These are phyloP conservation scores for Eucalyptus leucophloia DNA, from an alignment of 345 rosid species.

Conservation along the genomic window DNA sequence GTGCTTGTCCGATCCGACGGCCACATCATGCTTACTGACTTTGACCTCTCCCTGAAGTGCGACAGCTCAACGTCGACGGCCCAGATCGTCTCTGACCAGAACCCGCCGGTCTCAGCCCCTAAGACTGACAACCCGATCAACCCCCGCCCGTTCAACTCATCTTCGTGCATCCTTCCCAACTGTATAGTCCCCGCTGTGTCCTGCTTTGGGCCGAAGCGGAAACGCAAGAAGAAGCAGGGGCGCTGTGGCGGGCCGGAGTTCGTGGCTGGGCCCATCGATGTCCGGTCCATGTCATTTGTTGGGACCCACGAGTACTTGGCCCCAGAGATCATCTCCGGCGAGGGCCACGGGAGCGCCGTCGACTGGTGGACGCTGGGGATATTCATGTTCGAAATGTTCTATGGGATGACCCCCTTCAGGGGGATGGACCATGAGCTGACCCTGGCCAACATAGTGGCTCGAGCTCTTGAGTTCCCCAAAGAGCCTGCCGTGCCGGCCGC, in stretches of 20 bases:
- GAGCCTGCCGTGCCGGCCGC: constrained; percentile 46
- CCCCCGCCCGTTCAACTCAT: constrained; percentile 38
- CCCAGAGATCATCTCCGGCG: constrained; percentile 84
- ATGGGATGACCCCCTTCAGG: constrained; percentile 69
- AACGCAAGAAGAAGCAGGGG: constrained; percentile 49
- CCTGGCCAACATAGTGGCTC: constrained; percentile 80
- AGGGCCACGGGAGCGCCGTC: constrained; percentile 83
- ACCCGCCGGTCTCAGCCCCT: constrained; percentile 7
- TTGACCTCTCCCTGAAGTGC: constrained; percentile 82
- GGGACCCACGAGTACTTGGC: constrained; percentile 95
- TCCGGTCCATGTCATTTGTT: constrained; percentile 86
- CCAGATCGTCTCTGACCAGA: constrained; percentile 33
- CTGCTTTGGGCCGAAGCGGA: constrained; percentile 65
- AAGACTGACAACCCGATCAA: constrained; percentile 13
- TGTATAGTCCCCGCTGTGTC: constrained; percentile 88
- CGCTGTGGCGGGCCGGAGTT: constrained; percentile 54
- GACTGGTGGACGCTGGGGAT: constrained; percentile 98
- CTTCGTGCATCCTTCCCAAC: constrained; percentile 74
- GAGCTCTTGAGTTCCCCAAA: constrained; percentile 87
- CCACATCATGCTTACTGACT: constrained; percentile 91
- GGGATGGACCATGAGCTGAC: constrained; percentile 90
- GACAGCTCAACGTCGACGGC: constrained; percentile 60
- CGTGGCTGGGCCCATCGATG: constrained; percentile 77
- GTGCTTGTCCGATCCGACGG: constrained; percentile 87
- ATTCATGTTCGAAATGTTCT: constrained; percentile 70